phyloP scores from a whole-genome alignment of 345 rosid species.

The Salix koriyanagi region DNA sequence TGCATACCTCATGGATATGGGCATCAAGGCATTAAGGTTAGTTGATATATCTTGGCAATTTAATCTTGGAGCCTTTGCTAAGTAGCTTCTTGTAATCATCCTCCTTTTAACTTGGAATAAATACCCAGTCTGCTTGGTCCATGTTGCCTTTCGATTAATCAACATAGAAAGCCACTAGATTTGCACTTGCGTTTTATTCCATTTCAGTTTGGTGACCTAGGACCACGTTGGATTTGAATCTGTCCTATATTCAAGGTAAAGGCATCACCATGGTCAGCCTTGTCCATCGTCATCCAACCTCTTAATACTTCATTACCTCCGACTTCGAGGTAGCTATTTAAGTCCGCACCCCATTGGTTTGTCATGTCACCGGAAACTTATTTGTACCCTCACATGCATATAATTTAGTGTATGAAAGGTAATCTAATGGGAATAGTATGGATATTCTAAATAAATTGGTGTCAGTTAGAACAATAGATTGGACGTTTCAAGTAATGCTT shows the following conservation, averaged over 20 bases:
- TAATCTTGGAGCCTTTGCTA: neutral
- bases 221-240: neutral
- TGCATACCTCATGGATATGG: conserved; percentile 67
- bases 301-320: too few relatives aligned
- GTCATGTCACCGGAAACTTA: too few relatives aligned
- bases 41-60: conserved; percentile 14
- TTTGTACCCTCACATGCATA: too few relatives aligned
- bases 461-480: too few relatives aligned
- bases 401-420: too few relatives aligned
- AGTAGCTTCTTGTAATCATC: neutral
- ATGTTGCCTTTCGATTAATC: neutral
- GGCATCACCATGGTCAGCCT: neutral
- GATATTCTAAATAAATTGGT: too few relatives aligned
- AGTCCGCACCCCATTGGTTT: too few relatives aligned
- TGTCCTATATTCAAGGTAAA: neutral
- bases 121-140: neutral
- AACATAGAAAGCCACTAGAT: neutral
- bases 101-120: neutral
- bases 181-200: neutral
- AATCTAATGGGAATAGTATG: too few relatives aligned
- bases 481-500: too few relatives aligned
- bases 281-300: too few relatives aligned
- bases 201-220: neutral
- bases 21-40: conserved; percentile 84
- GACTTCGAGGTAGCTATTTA: too few relatives aligned